These are phyloP conservation scores for Aspergillus vadensis DNA, from an alignment of 2,329 filamentous ascomycete species.

Conservation along the genomic window DNA sequence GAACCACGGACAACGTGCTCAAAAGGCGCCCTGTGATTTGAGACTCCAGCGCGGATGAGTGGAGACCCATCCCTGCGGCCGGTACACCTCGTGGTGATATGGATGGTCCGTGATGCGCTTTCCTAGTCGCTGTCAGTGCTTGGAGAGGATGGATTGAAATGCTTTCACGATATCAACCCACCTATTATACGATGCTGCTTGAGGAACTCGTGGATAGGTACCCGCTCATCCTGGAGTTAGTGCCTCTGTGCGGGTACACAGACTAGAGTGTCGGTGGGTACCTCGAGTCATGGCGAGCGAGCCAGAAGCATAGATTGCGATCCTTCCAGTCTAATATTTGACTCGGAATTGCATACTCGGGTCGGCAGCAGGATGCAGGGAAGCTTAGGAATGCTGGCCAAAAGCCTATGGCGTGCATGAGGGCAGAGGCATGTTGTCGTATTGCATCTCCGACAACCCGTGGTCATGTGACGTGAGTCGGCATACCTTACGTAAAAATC, in stretches of 20 bases:
- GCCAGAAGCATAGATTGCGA: not conserved
- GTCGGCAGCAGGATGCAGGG: not conserved
- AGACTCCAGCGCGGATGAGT: not conserved
- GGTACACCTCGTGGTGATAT: slow-evolving; percentile 1
- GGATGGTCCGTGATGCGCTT: slow-evolving; percentile 1
- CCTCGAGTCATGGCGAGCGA: not conserved
- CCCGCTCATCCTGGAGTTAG: not conserved
- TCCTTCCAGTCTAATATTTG: not conserved
- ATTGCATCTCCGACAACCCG: not conserved
- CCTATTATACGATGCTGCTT: not conserved
- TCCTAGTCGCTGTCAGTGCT: not conserved
- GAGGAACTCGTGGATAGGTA: not conserved
- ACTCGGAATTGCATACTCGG: not conserved
- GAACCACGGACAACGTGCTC: slow-evolving; percentile 1
- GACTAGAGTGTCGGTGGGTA: not conserved
- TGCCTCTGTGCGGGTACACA: not conserved
- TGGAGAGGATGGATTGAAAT: not conserved
- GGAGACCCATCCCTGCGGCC: not conserved
- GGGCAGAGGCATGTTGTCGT: not conserved
- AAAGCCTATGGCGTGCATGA: not conserved
- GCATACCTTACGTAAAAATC: not conserved
- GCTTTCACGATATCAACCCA: not conserved
- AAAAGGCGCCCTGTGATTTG: slow-evolving; percentile 1
- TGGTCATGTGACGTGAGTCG: not conserved
- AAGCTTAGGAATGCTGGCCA: not conserved